Evolutionary conservation across 768 basidiomycete genomes (phyloP).

Genomic region (Rhizopogon sp.): DNA sequence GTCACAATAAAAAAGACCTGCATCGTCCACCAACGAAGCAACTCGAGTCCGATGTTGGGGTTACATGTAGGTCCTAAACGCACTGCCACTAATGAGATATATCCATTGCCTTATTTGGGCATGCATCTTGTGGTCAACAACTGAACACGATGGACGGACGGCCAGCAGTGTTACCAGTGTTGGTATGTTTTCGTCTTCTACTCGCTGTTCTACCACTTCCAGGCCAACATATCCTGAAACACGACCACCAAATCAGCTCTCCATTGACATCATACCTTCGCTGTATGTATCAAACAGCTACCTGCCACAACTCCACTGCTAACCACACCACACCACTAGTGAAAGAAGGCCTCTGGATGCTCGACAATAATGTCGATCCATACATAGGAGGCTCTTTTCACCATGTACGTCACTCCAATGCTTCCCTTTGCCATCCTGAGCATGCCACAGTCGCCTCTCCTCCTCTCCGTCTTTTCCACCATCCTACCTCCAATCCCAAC

Average conservation of each 20-base stretch:
- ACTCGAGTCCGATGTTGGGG: too few species aligned
- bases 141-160: background rate
- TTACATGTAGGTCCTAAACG: too few species aligned
- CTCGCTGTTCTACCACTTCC: conserved; percentile 49
- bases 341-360: conserved; percentile 84
- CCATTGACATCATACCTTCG: conserved; percentile 77
- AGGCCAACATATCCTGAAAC: conserved; percentile 38
- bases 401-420: conserved; percentile 52
- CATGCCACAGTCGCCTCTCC: conserved; percentile 67
- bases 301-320: background rate
- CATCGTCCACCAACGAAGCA: too few species aligned
- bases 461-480: conserved; percentile 71
- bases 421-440: background rate
- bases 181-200: conserved; percentile 46
- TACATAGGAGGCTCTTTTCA: conserved; percentile 84
- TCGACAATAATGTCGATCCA: conserved; percentile 72
- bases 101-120: too few species aligned
- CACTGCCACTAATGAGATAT: too few species aligned
- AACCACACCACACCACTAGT: conserved; percentile 44
- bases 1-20: background rate
- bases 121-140: too few species aligned
- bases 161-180: conserved; percentile 28
- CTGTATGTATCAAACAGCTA: conserved; percentile 41
- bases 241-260: conserved; percentile 76
- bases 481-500: conserved; percentile 55